These are phyloP conservation scores for Wickerhamiella alocasiicola DNA, from an alignment of 805 yeast species.

Conservation along the genomic window DNA sequence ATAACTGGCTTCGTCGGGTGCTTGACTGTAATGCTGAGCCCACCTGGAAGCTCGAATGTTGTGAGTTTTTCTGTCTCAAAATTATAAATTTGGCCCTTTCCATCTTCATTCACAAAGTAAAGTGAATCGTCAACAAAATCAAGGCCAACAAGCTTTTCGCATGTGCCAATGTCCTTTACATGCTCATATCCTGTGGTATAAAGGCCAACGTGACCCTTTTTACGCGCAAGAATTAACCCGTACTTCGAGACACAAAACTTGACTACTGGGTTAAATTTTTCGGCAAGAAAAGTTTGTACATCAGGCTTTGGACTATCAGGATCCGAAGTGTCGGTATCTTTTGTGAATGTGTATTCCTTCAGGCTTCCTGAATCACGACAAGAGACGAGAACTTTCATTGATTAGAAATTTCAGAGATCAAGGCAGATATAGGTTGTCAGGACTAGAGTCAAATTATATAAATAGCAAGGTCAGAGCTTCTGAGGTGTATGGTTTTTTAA, in stretches of 20 bases:
- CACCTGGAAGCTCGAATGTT: constrained; percentile 10
- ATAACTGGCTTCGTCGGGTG: constrained; percentile 41
- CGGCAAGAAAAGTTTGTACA: constrained; percentile 32
- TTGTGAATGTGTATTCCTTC: constrained; percentile 46
- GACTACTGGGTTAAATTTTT: constrained; percentile 24
- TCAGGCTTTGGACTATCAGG: constrained; percentile 55
- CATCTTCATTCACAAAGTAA: constrained; percentile 27
- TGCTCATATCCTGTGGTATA: constrained; percentile 15
- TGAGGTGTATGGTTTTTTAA: too few relatives aligned
- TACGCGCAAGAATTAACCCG: constrained; percentile 21
- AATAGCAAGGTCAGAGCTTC: too few relatives aligned
- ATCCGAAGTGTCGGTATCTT: constrained; percentile 70
- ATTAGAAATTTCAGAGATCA: constrained; percentile 6
- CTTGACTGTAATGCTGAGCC: constrained; percentile 10
- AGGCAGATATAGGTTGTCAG: too few relatives aligned
- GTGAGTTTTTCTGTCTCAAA: constrained; percentile 18
- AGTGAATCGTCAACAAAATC: constrained; percentile 13
- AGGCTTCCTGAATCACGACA: constrained; percentile 41
- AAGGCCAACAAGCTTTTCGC: constrained; percentile 15
- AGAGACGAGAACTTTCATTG: constrained; percentile 40
- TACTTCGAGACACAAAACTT: constrained; percentile 11
- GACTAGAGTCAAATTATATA: too few relatives aligned
- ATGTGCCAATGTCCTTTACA: constrained; percentile 12
- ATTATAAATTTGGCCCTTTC: constrained; percentile 23
- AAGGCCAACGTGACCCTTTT: constrained; percentile 20